Evolutionary conservation across 768 basidiomycete genomes (phyloP).

Genomic region (Leucocoprinus birnbaumii): DNA sequence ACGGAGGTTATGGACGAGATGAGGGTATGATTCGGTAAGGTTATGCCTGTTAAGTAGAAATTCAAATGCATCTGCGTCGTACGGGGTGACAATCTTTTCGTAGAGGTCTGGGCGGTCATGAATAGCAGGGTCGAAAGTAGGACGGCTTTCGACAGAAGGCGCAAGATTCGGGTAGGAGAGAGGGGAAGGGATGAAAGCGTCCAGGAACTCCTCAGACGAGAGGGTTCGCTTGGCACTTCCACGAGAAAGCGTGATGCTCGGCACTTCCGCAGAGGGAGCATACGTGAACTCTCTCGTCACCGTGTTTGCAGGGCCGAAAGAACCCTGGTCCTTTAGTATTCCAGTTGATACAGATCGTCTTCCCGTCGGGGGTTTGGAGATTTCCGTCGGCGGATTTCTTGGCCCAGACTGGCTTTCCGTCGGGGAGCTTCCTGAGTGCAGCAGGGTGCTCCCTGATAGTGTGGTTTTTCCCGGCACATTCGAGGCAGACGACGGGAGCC

Average conservation of each 20-base stretch:
- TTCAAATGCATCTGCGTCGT: slow-evolving; percentile 26
- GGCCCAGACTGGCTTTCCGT: too few relatives aligned
- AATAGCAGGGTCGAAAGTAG: slow-evolving; percentile 4
- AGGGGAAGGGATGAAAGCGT: slow-evolving; percentile 1
- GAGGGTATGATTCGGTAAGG: slow-evolving; percentile 23
- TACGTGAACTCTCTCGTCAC: too few relatives aligned
- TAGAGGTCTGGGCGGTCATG: slow-evolving; percentile 18
- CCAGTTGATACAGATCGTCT: too few relatives aligned
- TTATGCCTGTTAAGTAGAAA: not conserved
- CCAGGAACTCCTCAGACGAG: not conserved
- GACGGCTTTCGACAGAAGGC: slow-evolving; percentile 13
- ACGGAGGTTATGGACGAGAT: slow-evolving; percentile 24
- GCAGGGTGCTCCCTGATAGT: too few relatives aligned
- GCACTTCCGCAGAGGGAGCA: slow-evolving; percentile 19
- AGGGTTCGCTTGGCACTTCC: slow-evolving; percentile 16
- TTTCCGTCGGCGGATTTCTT: too few relatives aligned
- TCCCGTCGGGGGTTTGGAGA: too few relatives aligned
- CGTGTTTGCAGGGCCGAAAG: too few relatives aligned
- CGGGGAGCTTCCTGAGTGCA: too few relatives aligned
- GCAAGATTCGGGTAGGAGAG: slow-evolving; percentile 20
- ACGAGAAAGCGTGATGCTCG: slow-evolving; percentile 23
- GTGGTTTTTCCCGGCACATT: too few relatives aligned
- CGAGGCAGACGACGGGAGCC: too few relatives aligned
- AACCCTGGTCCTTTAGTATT: too few relatives aligned
- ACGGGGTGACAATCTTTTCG: slow-evolving; percentile 25